Conservation (phyloP, 768 basidiomycete species). For the Brasilioporus rufonigricans region DNA sequence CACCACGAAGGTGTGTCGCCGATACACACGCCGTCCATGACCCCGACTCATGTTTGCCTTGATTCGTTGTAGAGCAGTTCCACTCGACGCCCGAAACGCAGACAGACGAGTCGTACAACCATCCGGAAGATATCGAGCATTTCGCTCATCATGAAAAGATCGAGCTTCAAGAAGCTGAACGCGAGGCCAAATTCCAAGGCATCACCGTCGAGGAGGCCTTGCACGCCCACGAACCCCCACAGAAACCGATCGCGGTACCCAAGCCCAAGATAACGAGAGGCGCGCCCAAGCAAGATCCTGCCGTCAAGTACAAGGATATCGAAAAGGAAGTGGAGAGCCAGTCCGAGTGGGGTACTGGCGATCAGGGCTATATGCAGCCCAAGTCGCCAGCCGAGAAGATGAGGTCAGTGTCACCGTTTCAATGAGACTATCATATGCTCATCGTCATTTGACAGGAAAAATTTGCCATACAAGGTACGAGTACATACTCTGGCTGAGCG, state of each 20-base stretch:
- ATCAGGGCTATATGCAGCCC: slow-evolving; percentile 70
- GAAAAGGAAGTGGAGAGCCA: slow-evolving; percentile 49
- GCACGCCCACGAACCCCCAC: slow-evolving; percentile 41
- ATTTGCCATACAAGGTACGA: slow-evolving; percentile 84
- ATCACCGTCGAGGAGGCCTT: slow-evolving; percentile 72
- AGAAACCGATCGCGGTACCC: slow-evolving; percentile 21
- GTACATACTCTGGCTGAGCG: slow-evolving; percentile 1
- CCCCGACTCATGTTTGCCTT: background rate
- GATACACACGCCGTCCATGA: background rate
- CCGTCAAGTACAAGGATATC: slow-evolving; percentile 56
- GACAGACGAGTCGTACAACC: slow-evolving; percentile 90
- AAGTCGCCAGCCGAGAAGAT: slow-evolving; percentile 71
- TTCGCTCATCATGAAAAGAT: slow-evolving; percentile 87
- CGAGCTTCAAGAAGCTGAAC: slow-evolving; percentile 78
- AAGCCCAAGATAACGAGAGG: slow-evolving; percentile 56
- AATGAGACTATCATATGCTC: background rate
- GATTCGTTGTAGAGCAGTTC: slow-evolving; percentile 61
- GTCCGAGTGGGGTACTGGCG: slow-evolving; percentile 71
- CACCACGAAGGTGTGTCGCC: slow-evolving; percentile 87
- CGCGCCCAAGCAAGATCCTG: slow-evolving; percentile 66
- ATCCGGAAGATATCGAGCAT: slow-evolving; percentile 92
- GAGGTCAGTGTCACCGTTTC: slow-evolving; percentile 44
- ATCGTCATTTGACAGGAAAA: slow-evolving; percentile 48
- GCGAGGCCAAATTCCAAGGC: slow-evolving; percentile 83
- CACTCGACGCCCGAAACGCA: slow-evolving; percentile 98